phyloP scores from a whole-genome alignment of 345 rosid species.

The Geranium brycei region DNA sequence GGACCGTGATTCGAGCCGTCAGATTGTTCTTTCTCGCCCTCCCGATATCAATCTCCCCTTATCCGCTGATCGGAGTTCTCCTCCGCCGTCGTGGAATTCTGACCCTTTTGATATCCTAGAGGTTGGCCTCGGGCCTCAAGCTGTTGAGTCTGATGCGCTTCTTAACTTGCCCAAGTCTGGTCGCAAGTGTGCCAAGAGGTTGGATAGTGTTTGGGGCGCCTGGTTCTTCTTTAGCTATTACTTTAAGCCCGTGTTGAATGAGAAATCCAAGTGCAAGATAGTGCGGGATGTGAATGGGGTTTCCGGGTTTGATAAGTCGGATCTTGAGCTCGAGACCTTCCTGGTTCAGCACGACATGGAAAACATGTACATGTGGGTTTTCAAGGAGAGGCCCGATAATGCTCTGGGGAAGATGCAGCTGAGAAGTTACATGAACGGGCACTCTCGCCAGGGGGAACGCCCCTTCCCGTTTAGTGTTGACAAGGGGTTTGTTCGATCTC shows the following conservation, averaged over 20 bases:
- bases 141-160: constrained; percentile 21
- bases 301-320: constrained; percentile 41
- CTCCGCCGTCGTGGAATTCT: constrained; percentile 23
- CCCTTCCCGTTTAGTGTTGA: constrained; percentile 39
- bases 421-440: constrained; percentile 46
- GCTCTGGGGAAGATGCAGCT: constrained; percentile 49
- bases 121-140: constrained; percentile 29
- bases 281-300: constrained; percentile 28
- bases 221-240: constrained; percentile 47
- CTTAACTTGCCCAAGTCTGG: constrained; percentile 23
- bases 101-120: constrained; percentile 36
- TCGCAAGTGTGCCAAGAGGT: constrained; percentile 29
- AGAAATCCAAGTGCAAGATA: constrained; percentile 35
- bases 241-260: constrained; percentile 38
- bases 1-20: constrained; percentile 26
- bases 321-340: constrained; percentile 35
- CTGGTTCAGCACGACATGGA: constrained; percentile 52
- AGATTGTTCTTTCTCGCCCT: constrained; percentile 27
- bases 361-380: constrained; percentile 49
- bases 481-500: constrained; percentile 43
- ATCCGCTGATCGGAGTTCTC: constrained; percentile 26
- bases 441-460: constrained; percentile 41
- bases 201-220: constrained; percentile 48
- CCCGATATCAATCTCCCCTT: constrained; percentile 41
- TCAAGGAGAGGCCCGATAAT: constrained; percentile 44